phyloP scores from a whole-genome alignment of 1,139 yeast genomes.

The Hanseniaspora uvarum region DNA sequence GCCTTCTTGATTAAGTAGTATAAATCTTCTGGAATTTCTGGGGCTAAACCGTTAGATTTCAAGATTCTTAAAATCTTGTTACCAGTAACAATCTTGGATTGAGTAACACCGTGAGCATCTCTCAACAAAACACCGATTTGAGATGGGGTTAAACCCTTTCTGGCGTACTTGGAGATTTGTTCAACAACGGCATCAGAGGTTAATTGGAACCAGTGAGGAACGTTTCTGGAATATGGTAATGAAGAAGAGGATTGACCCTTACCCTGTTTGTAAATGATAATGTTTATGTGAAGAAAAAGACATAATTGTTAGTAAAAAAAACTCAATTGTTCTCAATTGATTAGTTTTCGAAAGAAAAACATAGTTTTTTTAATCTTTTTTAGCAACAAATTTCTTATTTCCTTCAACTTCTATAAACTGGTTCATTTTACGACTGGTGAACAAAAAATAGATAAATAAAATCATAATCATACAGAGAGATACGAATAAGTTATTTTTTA shows the following conservation, averaged over 20 bases:
- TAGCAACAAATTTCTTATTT: not conserved
- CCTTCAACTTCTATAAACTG: not conserved
- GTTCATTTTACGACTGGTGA: not conserved
- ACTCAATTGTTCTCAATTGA: conserved; percentile 15
- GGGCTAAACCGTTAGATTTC: conserved; percentile 98
- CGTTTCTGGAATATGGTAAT: conserved; percentile 96
- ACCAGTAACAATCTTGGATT: conserved; percentile 95
- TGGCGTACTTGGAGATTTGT: conserved; percentile 98
- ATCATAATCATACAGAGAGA: not conserved
- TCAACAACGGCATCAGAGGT: conserved; percentile 92
- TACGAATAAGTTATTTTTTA: not conserved
- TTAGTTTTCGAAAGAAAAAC: not conserved
- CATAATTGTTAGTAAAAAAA: conserved; percentile 16
- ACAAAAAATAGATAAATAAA: not conserved
- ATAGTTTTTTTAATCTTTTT: not conserved
- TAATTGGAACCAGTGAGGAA: conserved; percentile 99
- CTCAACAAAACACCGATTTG: conserved; percentile 98
- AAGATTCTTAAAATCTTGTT: conserved; percentile 99
- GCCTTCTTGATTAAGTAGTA: conserved; percentile 99
- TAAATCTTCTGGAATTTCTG: conserved; percentile 99
- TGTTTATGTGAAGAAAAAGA: not conserved
- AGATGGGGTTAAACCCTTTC: conserved; percentile 99
- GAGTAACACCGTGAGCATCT: conserved; percentile 99
- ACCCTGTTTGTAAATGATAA: conserved; percentile 48
- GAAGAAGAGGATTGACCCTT: conserved; percentile 99